Conservation (phyloP, 2,329 filamentous ascomycete genomes). For the Alternaria gaisen region DNA sequence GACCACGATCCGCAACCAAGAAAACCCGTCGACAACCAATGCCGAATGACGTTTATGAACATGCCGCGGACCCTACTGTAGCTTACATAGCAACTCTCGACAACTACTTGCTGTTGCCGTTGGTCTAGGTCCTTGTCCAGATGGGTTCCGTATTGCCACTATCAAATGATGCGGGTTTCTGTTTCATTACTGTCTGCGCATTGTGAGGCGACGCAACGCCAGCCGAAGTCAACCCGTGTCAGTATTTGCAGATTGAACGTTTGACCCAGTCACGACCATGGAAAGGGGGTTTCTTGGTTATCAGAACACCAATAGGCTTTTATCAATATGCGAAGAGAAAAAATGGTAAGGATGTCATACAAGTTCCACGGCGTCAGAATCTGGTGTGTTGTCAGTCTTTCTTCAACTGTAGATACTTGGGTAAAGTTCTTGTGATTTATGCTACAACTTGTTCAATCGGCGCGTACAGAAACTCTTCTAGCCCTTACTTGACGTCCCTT, state of each 20-base stretch:
- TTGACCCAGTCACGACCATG: too few species aligned
- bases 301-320: background rate
- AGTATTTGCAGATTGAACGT: background rate
- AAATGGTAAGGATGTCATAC: background rate
- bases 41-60: background rate
- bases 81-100: background rate
- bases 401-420: background rate
- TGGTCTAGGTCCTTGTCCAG: background rate
- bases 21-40: background rate
- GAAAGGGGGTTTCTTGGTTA: too few species aligned
- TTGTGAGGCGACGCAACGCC: background rate
- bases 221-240: background rate
- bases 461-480: background rate
- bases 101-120: background rate
- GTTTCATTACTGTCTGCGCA: conserved; percentile 2
- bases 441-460: background rate
- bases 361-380: background rate
- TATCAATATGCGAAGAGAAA: background rate
- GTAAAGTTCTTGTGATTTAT: background rate
- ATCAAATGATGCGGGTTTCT: background rate
- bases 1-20: conserved; percentile 1
- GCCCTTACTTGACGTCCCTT: background rate
- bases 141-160: background rate
- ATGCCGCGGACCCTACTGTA: background rate
- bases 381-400: background rate